Conservation (phyloP, 192 early-diverging fungal species). For the Podila epigama region DNA sequence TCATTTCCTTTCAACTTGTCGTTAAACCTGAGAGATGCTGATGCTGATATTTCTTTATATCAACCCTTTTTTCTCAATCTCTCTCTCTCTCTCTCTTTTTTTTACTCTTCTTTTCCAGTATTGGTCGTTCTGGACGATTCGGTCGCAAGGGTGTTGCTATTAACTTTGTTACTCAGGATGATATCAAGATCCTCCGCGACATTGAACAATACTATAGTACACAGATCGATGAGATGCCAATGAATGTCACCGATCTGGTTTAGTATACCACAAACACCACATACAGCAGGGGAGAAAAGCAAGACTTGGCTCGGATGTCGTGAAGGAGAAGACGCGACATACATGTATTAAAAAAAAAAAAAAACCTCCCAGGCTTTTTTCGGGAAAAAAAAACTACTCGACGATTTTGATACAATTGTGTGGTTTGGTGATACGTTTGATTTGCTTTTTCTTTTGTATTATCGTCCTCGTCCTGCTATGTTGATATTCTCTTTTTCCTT, state of each 20-base stretch:
- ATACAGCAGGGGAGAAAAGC: too few species aligned
- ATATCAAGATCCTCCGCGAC: constrained; percentile 91
- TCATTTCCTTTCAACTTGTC: not conserved
- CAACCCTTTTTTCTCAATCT: not conserved
- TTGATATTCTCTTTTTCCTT: not conserved
- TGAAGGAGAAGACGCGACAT: too few species aligned
- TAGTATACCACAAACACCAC: too few species aligned
- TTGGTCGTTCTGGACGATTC: constrained; percentile 97
- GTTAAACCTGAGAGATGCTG: not conserved
- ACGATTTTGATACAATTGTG: too few species aligned
- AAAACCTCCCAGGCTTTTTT: too few species aligned
- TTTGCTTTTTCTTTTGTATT: too few species aligned
- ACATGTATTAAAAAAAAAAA: too few species aligned
- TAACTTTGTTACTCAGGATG: constrained; percentile 98
- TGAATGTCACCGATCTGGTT: constrained; percentile 66
- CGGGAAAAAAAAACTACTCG: too few species aligned
- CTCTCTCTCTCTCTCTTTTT: not conserved
- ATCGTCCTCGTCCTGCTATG: too few species aligned
- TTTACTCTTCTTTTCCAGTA: constrained; percentile 43
- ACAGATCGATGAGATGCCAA: constrained; percentile 98
- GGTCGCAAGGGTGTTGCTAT: constrained; percentile 99
- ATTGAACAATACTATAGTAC: constrained; percentile 98
- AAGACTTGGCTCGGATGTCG: too few species aligned
- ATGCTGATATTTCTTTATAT: not conserved
- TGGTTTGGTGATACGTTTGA: too few species aligned